Evolutionary conservation across 2,329 filamentous ascomycete species (phyloP).

Genomic region (Waltergamsia citrina): DNA sequence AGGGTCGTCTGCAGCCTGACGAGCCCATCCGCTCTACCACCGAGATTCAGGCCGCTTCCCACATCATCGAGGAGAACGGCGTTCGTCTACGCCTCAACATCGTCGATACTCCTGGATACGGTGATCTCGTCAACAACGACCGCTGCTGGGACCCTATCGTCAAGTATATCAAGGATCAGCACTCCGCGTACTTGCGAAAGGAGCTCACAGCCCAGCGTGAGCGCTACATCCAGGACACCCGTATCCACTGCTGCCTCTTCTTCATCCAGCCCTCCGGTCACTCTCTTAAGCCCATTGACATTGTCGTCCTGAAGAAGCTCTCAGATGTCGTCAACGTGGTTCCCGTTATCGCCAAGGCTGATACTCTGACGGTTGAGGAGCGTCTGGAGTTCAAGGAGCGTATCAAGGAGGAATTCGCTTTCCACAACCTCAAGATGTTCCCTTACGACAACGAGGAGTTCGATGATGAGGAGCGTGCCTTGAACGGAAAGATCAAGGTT

Average conservation of each 20-base stretch:
- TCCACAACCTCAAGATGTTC: constrained; percentile 99
- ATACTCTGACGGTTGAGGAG: constrained; percentile 93
- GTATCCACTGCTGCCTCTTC: constrained; percentile 98
- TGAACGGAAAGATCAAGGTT: constrained; percentile 97
- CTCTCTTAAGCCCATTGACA: constrained; percentile 97
- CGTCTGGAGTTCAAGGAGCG: constrained; percentile 93
- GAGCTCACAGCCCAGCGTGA: constrained; percentile 98
- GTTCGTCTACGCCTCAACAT: constrained; percentile 97
- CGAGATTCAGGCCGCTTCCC: constrained; percentile 95
- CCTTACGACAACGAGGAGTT: constrained; percentile 99
- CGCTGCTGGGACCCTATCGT: constrained; percentile 99
- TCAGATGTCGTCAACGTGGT: constrained; percentile 99
- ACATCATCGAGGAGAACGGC: constrained; percentile 99
- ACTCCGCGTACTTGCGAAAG: constrained; percentile 97
- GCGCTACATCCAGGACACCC: constrained; percentile 97
- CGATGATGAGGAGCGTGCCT: constrained; percentile 86
- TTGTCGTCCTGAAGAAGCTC: constrained; percentile 98
- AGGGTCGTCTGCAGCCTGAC: constrained; percentile 86
- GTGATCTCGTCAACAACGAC: constrained; percentile 99
- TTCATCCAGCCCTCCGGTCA: constrained; percentile 99
- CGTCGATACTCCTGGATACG: constrained; percentile 96
- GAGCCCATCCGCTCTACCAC: constrained; percentile 93
- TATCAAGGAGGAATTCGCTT: constrained; percentile 99
- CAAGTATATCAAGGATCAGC: constrained; percentile 99
- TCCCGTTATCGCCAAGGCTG: constrained; percentile 96